Evolutionary conservation across 306 rosid genomes (phyloP).

Genomic region (Prunus mume): DNA sequence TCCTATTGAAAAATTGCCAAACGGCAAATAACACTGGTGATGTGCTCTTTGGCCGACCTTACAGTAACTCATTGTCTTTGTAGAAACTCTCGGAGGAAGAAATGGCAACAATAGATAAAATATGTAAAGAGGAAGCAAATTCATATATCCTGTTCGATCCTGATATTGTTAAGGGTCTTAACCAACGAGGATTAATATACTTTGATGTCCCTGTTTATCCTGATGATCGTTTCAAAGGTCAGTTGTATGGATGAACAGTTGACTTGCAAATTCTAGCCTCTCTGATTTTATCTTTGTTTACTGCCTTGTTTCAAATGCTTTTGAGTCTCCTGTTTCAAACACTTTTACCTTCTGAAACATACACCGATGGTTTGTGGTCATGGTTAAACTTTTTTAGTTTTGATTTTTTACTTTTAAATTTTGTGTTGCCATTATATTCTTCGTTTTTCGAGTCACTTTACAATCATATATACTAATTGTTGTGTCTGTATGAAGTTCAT

Average conservation of each 20-base stretch:
- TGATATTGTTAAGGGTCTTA: slow-evolving; percentile 58
- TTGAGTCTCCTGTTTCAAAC: background rate
- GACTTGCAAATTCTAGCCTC: slow-evolving; percentile 5
- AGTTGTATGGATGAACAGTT: slow-evolving; percentile 14
- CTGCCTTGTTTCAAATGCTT: background rate
- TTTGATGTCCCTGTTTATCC: slow-evolving; percentile 86
- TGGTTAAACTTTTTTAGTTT: no score
- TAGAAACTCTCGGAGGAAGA: slow-evolving; percentile 94
- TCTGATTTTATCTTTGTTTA: slow-evolving; percentile 1
- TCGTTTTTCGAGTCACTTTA: background rate
- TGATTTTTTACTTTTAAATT: background rate
- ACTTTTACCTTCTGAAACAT: slow-evolving; percentile 5
- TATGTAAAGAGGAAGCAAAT: slow-evolving; percentile 83
- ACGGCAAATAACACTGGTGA: background rate
- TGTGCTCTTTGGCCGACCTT: slow-evolving; percentile 21
- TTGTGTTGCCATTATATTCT: background rate
- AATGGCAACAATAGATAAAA: slow-evolving; percentile 76
- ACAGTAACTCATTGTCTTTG: slow-evolving; percentile 18
- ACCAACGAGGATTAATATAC: slow-evolving; percentile 67
- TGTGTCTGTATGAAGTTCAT: background rate
- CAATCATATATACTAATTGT: background rate
- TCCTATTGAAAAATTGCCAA: slow-evolving; percentile 9
- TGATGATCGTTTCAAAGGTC: slow-evolving; percentile 82
- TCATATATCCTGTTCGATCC: slow-evolving; percentile 70
- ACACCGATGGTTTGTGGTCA: background rate